Evolutionary conservation across 2,329 filamentous ascomycete genomes (phyloP), one percentile per base, ranked within the genome.

Genomic region (Dothiorella sarmentorum): DNA sequence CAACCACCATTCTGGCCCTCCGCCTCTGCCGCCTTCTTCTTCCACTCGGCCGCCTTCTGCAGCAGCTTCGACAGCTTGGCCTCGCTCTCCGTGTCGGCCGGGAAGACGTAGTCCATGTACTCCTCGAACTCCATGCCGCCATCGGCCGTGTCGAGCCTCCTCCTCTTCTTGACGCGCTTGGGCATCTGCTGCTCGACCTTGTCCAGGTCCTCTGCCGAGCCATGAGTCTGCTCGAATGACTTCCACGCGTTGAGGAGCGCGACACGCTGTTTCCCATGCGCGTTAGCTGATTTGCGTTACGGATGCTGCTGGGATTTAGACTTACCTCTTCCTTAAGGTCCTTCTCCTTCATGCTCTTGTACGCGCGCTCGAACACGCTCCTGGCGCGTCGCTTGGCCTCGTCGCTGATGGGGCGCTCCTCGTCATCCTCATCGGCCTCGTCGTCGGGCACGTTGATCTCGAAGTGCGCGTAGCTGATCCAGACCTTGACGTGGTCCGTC

Each of bases 401-500:
- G 20, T 94, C 90, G 74, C 88, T 91, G 68, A 96, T 83, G 2
- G 81, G 77, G 40, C 74, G 74, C 59, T 82, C 82, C 44, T 82
- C 81, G 75, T 87, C 76, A 18, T 80, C 86, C 40, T 88, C 84
- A 55, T 85, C 84, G 18, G 83, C 80, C 11, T 79, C 83, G 59
- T 79, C 83, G 59, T 96, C 91, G 43, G 91, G 91, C 0, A 96
- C 86, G 71, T 94, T 93, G 78, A 97, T 90, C 75, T 99, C 94
- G 69, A 99, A 97, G 73, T 95, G 90, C n/a, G 94, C 94, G 76
- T 93, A 99, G 73, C 90, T 93, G 74, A 94, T 96, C 94, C 94
- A 99, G 61, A 99, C 94, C 80, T 97, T 99, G 80, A 97, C 91
- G 70, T 99, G 94, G 69, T 94, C 88, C n/a, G 94, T 96, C 85